Percentiles rank a stretch among this genome's conserved stretches.
phyloP scores from a whole-genome alignment of 352 stramenopile species.

The Phytophthora chlamydospora region DNA sequence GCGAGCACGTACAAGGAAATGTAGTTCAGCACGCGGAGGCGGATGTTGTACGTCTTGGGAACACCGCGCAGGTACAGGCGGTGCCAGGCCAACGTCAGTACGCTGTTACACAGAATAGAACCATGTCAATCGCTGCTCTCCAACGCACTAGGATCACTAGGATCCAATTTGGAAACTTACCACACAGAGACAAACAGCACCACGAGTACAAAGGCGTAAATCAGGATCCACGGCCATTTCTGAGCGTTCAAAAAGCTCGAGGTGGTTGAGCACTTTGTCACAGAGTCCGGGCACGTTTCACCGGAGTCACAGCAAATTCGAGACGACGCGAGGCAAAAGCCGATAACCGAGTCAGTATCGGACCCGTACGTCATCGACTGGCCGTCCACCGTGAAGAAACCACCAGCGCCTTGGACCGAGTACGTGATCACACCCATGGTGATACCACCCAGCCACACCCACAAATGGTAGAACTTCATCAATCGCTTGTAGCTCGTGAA shows the following conservation, averaged over 20 bases:
- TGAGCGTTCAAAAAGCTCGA: constrained; percentile 81
- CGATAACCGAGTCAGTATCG: constrained; percentile 69
- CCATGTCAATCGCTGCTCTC: constrained; percentile 1
- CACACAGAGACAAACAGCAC: constrained; percentile 86
- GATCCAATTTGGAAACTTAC: constrained; percentile 32
- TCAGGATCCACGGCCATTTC: constrained; percentile 89
- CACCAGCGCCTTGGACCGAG: constrained; percentile 64
- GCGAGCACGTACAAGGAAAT: constrained; percentile 75
- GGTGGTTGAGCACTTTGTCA: constrained; percentile 49
- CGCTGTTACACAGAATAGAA: constrained; percentile 37
- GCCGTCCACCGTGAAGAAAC: constrained; percentile 87
- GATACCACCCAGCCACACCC: constrained; percentile 85
- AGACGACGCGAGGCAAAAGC: constrained; percentile 86
- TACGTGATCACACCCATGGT: constrained; percentile 83
- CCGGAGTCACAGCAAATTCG: constrained; percentile 74
- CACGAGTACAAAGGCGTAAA: constrained; percentile 87
- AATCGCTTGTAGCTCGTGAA: constrained; percentile 91
- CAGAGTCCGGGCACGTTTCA: constrained; percentile 43
- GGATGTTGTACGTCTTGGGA: constrained; percentile 90
- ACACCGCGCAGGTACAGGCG: constrained; percentile 84
- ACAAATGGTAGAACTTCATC: constrained; percentile 90
- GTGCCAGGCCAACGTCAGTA: constrained; percentile 85
- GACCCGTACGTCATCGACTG: constrained; percentile 81
- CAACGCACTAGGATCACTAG: not conserved
- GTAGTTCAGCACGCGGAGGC: constrained; percentile 89